Conservation (phyloP, 1,284 basidiomycete species). For the Ceratobasidium sp. region DNA sequence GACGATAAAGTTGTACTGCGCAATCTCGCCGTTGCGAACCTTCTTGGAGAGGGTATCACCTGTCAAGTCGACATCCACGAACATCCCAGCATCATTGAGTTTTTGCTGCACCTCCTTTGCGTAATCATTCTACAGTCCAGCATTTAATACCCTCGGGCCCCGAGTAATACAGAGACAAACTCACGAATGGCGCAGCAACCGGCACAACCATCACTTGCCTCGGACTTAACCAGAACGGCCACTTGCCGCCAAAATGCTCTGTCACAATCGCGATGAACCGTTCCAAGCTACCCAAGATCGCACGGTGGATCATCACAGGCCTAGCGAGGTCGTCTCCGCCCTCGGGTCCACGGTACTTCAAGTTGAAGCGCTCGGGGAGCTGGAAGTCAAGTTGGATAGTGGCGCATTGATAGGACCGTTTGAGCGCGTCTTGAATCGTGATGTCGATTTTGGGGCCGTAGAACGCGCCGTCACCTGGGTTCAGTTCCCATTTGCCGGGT, state of each 20-base stretch:
- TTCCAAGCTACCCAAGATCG: constrained; percentile 94
- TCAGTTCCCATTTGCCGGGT: constrained; percentile 92
- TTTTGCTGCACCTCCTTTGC: constrained; percentile 80
- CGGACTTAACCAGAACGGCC: constrained; percentile 99
- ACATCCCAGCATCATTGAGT: constrained; percentile 80
- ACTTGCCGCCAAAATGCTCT: constrained; percentile 97
- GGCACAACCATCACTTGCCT: constrained; percentile 95
- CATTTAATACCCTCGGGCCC: neutral
- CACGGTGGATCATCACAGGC: constrained; percentile 99
- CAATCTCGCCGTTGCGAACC: constrained; percentile 91
- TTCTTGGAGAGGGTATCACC: constrained; percentile 97
- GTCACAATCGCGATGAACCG: constrained; percentile 98
- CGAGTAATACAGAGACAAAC: constrained; percentile 54
- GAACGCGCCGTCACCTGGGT: constrained; percentile 97
- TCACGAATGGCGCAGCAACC: constrained; percentile 85
- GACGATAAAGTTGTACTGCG: constrained; percentile 97
- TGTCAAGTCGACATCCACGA: constrained; percentile 91
- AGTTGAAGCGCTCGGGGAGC: constrained; percentile 96
- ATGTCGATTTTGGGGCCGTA: constrained; percentile 99
- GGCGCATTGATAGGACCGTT: constrained; percentile 96
- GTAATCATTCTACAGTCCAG: constrained; percentile 79
- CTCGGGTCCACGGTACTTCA: constrained; percentile 82
- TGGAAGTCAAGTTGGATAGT: constrained; percentile 99
- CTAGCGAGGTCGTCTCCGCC: constrained; percentile 75
- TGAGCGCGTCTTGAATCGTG: constrained; percentile 92